Base-by-base conservation (phyloP, 1,284 basidiomycete species). In the Trametes polyzona region DNA sequence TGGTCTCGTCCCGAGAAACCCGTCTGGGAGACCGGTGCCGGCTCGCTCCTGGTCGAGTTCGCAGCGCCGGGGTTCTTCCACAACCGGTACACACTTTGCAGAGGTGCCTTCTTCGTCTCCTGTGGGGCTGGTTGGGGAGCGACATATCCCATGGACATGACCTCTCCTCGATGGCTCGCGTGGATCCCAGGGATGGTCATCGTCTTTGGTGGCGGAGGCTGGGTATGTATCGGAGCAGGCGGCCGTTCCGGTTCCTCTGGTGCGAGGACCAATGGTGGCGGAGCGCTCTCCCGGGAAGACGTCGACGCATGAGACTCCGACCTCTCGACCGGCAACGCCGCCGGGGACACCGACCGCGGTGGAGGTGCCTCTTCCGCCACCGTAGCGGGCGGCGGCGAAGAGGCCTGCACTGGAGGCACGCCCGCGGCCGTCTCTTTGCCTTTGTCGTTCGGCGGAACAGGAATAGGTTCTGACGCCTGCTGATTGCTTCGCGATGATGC, bases 131-230 rank as follows among this genome's bases (percentile, higher is more conserved):
- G 72, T 17, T 76, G 71, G 29, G 84, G 82, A 12, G 86, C 83
- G 51, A 83, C 80, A 63, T 87, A 86, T 5, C 89, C 90, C 78
- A 92, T 81, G 1, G 88, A 88, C 83, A 89, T 88, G 36, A 91
- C 81, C 60, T 92, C 88, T 14, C 87, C 87, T n/a, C 81, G 82
- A 66, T 91, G 86, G 62, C 84, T 88, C 7, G 82, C 88, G 65
- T 92, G 89, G 56, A 92, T 92, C 2, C 88, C 87, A 10, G 90
- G 89, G 59, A 92, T 91, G 12, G 81, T 86, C 89, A 92, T 92
- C 43, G 79, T 87, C 64, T 82, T 86, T 23, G 83, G 86, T 65
- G 84, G 83, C 1, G 77, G 72, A 4, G 90, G 89, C 67, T 92
- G 90, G 4, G 84, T 83, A 61, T 84, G 83, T 58, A 91, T 88